Evolutionary conservation across 768 basidiomycete genomes (phyloP).

Genomic region (Hygrocybe coccinea): DNA sequence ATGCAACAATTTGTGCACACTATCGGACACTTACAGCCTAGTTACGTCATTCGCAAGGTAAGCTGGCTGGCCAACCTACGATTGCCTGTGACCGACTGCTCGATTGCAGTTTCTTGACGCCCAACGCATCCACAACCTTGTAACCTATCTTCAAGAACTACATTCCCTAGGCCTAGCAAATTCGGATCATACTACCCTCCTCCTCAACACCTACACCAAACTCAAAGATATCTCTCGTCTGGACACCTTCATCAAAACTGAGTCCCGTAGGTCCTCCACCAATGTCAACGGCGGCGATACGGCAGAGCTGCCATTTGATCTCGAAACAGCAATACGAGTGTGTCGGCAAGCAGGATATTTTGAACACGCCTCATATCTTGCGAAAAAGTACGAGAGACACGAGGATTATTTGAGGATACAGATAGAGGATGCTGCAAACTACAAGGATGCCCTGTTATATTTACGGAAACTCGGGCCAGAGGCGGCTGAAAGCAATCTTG

Average conservation of each 20-base stretch:
- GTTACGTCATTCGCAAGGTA: conserved; percentile 96
- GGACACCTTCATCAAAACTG: conserved; percentile 88
- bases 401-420: conserved; percentile 92
- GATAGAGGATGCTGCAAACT: conserved; percentile 87
- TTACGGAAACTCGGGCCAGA: conserved; percentile 72
- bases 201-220: conserved; percentile 97
- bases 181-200: conserved; percentile 91
- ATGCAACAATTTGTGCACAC: conserved; percentile 92
- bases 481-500: conserved; percentile 78
- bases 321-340: conserved; percentile 94
- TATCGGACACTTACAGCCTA: conserved; percentile 83
- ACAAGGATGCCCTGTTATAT: conserved; percentile 75
- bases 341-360: conserved; percentile 96
- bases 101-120: conserved; percentile 82
- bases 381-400: conserved; percentile 84
- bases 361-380: conserved; percentile 90
- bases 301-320: conserved; percentile 86
- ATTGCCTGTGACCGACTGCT: not conserved
- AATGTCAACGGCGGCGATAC: conserved; percentile 36
- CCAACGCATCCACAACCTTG: conserved; percentile 91
- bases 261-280: conserved; percentile 46
- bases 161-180: conserved; percentile 88
- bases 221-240: conserved; percentile 85
- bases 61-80: conserved; percentile 2
- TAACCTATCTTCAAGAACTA: conserved; percentile 92